phyloP scores from a whole-genome alignment of 176 grass and related monocot genomes.

The Secale cereale region DNA sequence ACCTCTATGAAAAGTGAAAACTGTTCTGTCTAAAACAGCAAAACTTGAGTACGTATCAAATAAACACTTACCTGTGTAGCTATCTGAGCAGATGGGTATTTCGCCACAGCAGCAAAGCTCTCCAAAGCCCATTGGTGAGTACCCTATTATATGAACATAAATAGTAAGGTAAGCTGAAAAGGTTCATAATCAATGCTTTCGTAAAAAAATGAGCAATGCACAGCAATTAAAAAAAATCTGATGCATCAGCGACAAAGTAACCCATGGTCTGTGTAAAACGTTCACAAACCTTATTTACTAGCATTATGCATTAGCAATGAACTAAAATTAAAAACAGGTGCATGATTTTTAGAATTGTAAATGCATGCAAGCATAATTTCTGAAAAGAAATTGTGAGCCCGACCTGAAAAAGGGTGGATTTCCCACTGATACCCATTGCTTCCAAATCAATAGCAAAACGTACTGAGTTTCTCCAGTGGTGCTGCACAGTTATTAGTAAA shows the following conservation, averaged over 20 bases:
- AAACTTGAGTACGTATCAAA: slow-evolving; percentile 17
- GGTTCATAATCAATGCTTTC: not conserved
- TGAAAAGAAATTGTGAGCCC: slow-evolving; percentile 9
- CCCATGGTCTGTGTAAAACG: not conserved
- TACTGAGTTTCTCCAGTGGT: slow-evolving; percentile 74
- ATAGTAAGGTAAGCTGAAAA: slow-evolving; percentile 7
- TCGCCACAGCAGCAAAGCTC: slow-evolving; percentile 78
- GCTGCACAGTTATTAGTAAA: slow-evolving; percentile 46
- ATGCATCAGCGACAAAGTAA: not conserved
- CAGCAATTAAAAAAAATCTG: not conserved
- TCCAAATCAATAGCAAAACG: slow-evolving; percentile 88
- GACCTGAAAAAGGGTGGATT: slow-evolving; percentile 86
- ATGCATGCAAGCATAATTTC: slow-evolving; percentile 14
- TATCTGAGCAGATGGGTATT: slow-evolving; percentile 88
- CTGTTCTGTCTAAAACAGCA: not conserved
- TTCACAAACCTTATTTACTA: not conserved
- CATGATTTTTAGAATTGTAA: slow-evolving; percentile 1
- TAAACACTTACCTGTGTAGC: slow-evolving; percentile 71
- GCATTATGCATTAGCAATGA: not conserved
- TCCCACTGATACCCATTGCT: slow-evolving; percentile 91
- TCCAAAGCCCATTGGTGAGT: slow-evolving; percentile 82
- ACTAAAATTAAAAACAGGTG: not conserved
- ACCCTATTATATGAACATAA: slow-evolving; percentile 47
- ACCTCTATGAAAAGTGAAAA: not conserved
- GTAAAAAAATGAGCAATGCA: not conserved